Evolutionary conservation across 2,329 filamentous ascomycete genomes (phyloP).

Genomic region (Cordyceps militaris): DNA sequence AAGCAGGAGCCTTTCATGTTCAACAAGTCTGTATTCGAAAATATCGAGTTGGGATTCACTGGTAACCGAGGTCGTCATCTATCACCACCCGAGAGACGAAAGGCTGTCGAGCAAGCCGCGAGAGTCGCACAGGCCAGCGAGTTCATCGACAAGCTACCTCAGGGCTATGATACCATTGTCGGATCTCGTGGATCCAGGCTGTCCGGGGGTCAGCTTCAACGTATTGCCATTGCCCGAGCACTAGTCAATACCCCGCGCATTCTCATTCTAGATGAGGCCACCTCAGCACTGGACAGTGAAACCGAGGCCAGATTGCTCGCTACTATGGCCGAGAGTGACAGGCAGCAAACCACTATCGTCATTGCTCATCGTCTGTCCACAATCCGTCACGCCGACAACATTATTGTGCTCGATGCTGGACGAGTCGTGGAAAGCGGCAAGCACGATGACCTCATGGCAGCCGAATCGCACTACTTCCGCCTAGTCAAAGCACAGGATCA

Average conservation of each 20-base stretch:
- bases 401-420: neutral
- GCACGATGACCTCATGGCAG: neutral
- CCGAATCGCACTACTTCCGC: neutral
- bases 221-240: neutral
- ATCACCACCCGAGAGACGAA: neutral
- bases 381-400: neutral
- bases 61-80: conserved; percentile 23
- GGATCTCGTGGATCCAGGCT: neutral
- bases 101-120: neutral
- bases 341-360: neutral
- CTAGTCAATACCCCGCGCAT: neutral
- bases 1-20: conserved; percentile 42
- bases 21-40: conserved; percentile 14
- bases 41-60: conserved; percentile 25
- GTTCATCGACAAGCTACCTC: neutral
- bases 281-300: neutral
- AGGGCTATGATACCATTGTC: neutral
- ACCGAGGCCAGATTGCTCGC: neutral
- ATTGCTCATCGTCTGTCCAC: neutral
- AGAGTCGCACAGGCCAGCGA: neutral
- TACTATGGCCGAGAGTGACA: neutral
- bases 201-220: neutral
- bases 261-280: neutral
- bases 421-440: neutral
- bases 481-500: neutral